Evolutionary conservation across 139 green algal species (phyloP), one percentile per base, ranked within the genome.

Genomic region (Auxenochlorella pyrenoidosa): DNA sequence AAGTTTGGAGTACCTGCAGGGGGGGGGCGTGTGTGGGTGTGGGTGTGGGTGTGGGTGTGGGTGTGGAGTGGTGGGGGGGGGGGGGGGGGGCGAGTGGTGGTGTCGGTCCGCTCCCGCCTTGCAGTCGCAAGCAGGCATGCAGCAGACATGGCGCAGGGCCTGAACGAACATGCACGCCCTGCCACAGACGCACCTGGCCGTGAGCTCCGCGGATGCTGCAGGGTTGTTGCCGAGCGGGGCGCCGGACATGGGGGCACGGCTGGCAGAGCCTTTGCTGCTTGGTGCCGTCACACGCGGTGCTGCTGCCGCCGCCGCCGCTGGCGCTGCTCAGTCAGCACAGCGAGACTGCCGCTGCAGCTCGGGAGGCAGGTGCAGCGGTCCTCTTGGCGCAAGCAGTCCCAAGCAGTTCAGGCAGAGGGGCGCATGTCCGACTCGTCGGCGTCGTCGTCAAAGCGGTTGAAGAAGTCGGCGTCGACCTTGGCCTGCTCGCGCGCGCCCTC

Each of bases 401-500:
- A 63, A 13, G 15, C 54, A 10, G 47, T 24, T 59, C 30, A 86
- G 82, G 82, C 65, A 21, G 66, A 24, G 66, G 82, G 82, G 66
- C 65, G 82, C 88, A 91, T 91, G 75, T 91, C 88, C 0, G 24
- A 41, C 75, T 91, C 88, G 82, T 91, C 88, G 1, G 87, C 73
- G 59, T 91, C 88, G 85, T 91, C 88, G 26, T 91, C 88, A 75
- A 89, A 86, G 32, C 47, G 28, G 83, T 89, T 89, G 83, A 89
- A 91, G 28, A 89, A 91, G 72, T 91, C 77, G 58, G 88, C 86
- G 65, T 91, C 86, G 34, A 79, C 88, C 75, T 90, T 90, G 60
- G 86, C 34, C 80, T 75, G 60, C 59, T 71, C 59, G 30, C 32
- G 21, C 44, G 43, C 77, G 47, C 77, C n/a, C 41, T 87, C 83